Evolutionary conservation across 2,329 filamentous ascomycete genomes (phyloP), one percentile per base, ranked within the genome.

Genomic region (Paecilomyces dactylethromorphus): DNA sequence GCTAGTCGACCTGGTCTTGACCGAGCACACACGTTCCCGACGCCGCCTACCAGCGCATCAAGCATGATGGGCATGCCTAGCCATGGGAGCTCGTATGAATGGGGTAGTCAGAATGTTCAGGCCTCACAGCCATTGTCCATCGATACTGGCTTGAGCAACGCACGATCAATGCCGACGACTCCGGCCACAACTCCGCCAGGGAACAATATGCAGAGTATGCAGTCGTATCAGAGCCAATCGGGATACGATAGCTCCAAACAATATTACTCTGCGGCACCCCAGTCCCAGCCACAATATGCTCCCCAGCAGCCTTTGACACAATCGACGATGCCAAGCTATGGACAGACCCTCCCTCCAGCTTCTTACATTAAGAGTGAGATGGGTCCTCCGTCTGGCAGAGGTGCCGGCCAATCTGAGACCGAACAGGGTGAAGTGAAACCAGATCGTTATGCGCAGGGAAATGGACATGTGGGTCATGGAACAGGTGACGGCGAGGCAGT

Each of bases 31-130:
- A 96, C 92, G 1, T 97, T 97, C 75, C 92, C 93, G 3, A 97
- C 93, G 3, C 93, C 93, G 35, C 92, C 93, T 1, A 91, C 92
- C 0, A 97, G 91, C 72, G 90, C 92, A n/a, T 94, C 92, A 0
- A 91, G 91, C 74, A 85, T 95, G 53, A 91, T 87, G 78, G 78
- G 84, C 61, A 91, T 96, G 82, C 86, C 87, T 53, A 84, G 84
- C 64, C 87, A 89, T 45, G 89, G 91, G 33, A 82, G 77, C 65
- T 88, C 84, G 49, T 96, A 93, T 73, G 88, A 92, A 70, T 97
- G 92, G 90, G 82, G 84, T 74, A 76, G 78, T 59, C 82, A 84
- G 68, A 82, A 83, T 62, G 78, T 82, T 54, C 85, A 87, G 69
- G 81, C 82, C 69, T 78, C 81, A 65, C 90, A 91, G 76, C 83